These are phyloP conservation scores for Inosperma sp. DNA, from an alignment of 768 basidiomycete genomes.

Conservation along the genomic window DNA sequence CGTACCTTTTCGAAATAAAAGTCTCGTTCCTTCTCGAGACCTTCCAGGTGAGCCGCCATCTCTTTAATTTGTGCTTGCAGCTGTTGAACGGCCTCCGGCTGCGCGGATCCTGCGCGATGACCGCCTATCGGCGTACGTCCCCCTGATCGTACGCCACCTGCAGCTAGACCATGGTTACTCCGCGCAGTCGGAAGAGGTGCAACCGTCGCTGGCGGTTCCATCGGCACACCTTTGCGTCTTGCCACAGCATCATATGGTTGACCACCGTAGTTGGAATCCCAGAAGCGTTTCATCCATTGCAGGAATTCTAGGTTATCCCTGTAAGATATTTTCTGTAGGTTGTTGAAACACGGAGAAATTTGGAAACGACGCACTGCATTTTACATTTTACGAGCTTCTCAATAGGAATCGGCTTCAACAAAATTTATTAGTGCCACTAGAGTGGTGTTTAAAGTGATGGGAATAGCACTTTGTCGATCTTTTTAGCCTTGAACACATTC, in stretches of 20 bases:
- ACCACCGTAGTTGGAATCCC: slow-evolving; percentile 89
- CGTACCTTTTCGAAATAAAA: slow-evolving; percentile 97
- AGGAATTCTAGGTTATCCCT: slow-evolving; percentile 98
- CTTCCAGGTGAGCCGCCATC: slow-evolving; percentile 75
- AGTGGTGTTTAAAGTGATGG: not conserved
- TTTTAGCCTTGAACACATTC: slow-evolving; percentile 83
- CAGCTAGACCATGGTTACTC: slow-evolving; percentile 27
- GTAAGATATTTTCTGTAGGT: slow-evolving; percentile 7
- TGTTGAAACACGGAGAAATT: not conserved
- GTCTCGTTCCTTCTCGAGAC: slow-evolving; percentile 94
- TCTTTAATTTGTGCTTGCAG: slow-evolving; percentile 80
- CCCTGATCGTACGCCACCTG: slow-evolving; percentile 43
- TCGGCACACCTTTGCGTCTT: slow-evolving; percentile 70
- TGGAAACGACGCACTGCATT: slow-evolving; percentile 76
- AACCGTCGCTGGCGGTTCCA: slow-evolving; percentile 75
- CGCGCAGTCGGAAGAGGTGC: slow-evolving; percentile 54
- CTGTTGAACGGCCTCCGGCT: slow-evolving; percentile 60
- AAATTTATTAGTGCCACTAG: slow-evolving; percentile 6
- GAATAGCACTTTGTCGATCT: slow-evolving; percentile 80
- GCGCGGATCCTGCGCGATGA: slow-evolving; percentile 59
- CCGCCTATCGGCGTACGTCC: slow-evolving; percentile 73
- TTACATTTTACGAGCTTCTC: slow-evolving; percentile 95
- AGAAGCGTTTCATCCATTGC: slow-evolving; percentile 95
- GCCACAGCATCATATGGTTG: slow-evolving; percentile 82
- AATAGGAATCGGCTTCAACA: slow-evolving; percentile 81